These are phyloP conservation scores for Trichomonascus vanleenenianus DNA, from an alignment of 805 yeast genomes.

Conservation along the genomic window DNA sequence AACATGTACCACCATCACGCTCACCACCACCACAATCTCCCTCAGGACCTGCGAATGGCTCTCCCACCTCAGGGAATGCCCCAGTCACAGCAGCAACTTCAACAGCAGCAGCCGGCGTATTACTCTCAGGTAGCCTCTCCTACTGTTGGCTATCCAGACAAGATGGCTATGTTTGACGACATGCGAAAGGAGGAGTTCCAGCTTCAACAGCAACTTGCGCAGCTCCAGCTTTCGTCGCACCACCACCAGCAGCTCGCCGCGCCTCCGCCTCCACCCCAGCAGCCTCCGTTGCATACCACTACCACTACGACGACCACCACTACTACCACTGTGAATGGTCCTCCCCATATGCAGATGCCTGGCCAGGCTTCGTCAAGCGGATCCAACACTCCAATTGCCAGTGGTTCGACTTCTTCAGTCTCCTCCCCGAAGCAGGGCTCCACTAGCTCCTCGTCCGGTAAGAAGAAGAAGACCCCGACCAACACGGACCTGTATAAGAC, in stretches of 20 bases:
- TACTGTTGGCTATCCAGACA: too few species aligned
- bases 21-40: conserved; percentile 3
- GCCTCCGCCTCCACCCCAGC: conserved; percentile 7
- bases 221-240: conserved; percentile 11
- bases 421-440: not conserved
- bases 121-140: too few species aligned
- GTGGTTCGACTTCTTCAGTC: not conserved
- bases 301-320: not conserved
- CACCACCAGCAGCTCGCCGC: conserved; percentile 7
- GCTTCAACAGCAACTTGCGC: conserved; percentile 14
- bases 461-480: conserved; percentile 25
- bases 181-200: conserved; percentile 3
- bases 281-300: not conserved
- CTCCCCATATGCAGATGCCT: too few species aligned
- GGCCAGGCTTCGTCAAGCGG: too few species aligned
- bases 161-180: too few species aligned
- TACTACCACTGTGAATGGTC: too few species aligned
- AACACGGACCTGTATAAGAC: conserved; percentile 78
- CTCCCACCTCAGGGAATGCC: conserved; percentile 1
- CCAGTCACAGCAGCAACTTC: not conserved
- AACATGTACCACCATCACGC: not conserved
- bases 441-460: not conserved
- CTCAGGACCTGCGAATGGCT: conserved; percentile 9
- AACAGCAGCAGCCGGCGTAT: too few species aligned
- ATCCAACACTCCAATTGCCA: too few species aligned